These are phyloP conservation scores for Prunus mongolica DNA, from an alignment of 306 rosid species.

Conservation along the genomic window DNA sequence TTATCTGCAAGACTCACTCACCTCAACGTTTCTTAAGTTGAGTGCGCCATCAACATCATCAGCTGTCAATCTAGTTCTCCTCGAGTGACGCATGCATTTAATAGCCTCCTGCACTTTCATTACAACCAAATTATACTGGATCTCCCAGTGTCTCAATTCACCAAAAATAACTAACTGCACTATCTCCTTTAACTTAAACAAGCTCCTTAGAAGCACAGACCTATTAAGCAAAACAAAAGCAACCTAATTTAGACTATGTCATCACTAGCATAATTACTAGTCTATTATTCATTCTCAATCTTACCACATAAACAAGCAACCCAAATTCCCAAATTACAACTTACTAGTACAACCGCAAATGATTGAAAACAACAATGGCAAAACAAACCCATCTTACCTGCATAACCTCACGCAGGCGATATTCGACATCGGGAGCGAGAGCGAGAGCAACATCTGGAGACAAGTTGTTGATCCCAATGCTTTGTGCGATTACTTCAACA, in stretches of 20 bases:
- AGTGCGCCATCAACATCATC: slow-evolving; percentile 90
- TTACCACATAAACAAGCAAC: background rate
- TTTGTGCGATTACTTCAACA: slow-evolving; percentile 86
- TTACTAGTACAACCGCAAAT: background rate
- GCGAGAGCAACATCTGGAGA: slow-evolving; percentile 78
- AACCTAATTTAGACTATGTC: background rate
- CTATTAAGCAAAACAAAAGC: background rate
- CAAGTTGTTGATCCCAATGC: slow-evolving; percentile 74
- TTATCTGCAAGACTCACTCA: slow-evolving; percentile 25
- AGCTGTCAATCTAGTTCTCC: slow-evolving; percentile 62
- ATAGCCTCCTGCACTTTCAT: slow-evolving; percentile 69
- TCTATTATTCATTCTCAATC: background rate
- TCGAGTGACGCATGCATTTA: slow-evolving; percentile 95
- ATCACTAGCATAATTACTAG: background rate
- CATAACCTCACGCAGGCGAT: slow-evolving; percentile 92
- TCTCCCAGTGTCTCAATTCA: background rate
- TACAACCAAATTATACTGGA: background rate
- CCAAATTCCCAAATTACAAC: background rate
- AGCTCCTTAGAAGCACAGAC: no score
- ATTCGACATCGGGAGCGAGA: slow-evolving; percentile 89
- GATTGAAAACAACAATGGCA: background rate
- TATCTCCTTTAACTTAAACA: background rate
- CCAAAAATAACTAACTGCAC: background rate
- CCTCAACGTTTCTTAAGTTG: slow-evolving; percentile 82
- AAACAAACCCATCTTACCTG: slow-evolving; percentile 44